These are phyloP conservation scores for Thelephora ganbajun DNA, from an alignment of 768 basidiomycete genomes.

Conservation along the genomic window DNA sequence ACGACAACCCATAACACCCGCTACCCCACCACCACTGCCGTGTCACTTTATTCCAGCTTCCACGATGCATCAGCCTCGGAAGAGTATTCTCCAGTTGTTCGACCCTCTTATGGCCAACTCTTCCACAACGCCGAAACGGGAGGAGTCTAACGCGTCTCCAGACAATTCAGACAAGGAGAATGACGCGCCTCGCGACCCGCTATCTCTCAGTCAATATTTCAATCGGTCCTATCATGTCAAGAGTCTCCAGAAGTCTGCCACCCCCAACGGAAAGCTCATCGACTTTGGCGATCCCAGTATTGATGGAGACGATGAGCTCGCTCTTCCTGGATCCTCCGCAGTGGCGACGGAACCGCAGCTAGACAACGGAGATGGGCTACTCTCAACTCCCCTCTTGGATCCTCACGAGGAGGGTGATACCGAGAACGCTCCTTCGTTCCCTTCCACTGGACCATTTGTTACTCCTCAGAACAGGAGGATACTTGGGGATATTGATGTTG, in stretches of 20 bases:
- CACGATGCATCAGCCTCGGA: conserved; percentile 10
- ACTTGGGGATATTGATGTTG: neutral
- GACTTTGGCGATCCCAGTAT: conserved; percentile 15
- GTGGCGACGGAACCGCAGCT: neutral
- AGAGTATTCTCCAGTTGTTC: conserved; percentile 20
- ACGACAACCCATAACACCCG: too few species aligned
- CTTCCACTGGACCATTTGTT: neutral
- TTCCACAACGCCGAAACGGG: conserved; percentile 15
- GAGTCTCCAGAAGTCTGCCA: conserved; percentile 5
- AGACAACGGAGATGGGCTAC: too few species aligned
- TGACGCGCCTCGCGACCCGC: conserved; percentile 11
- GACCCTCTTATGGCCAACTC: conserved; percentile 15
- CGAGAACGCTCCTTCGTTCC: too few species aligned
- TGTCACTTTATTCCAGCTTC: too few species aligned
- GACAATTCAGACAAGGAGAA: conserved; percentile 21
- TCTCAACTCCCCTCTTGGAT: too few species aligned
- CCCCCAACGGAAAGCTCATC: conserved; percentile 17
- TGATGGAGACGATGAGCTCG: conserved; percentile 5
- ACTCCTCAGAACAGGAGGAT: neutral
- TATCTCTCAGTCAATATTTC: conserved; percentile 18
- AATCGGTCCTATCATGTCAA: conserved; percentile 13
- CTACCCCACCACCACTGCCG: too few species aligned
- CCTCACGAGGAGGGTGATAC: too few species aligned
- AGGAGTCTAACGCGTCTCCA: conserved; percentile 15
- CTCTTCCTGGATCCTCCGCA: neutral